phyloP scores from a whole-genome alignment of 306 rosid species.

The Glycyrrhiza uralensis region DNA sequence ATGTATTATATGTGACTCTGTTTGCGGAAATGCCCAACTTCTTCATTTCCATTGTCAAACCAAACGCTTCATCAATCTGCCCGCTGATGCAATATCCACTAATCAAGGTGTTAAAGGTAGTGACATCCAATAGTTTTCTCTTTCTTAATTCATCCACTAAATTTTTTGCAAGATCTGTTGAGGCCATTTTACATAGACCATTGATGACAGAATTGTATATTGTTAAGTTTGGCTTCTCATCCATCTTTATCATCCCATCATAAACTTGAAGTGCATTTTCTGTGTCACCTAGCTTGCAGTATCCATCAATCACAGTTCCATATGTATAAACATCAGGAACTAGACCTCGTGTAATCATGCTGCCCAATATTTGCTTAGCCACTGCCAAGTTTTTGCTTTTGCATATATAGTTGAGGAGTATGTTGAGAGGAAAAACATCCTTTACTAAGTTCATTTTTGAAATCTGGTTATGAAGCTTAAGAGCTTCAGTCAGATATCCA shows the following conservation, averaged over 20 bases:
- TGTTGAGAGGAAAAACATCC: conserved; percentile 47
- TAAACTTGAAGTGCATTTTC: conserved; percentile 41
- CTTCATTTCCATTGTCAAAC: conserved; percentile 37
- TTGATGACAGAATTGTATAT: conserved; percentile 47
- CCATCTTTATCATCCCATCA: conserved; percentile 38
- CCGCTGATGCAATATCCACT: conserved; percentile 40
- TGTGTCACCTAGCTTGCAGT: conserved; percentile 41
- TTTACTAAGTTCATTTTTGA: conserved; percentile 23
- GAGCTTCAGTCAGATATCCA: conserved; percentile 45
- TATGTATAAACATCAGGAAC: conserved; percentile 49
- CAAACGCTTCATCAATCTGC: conserved; percentile 36
- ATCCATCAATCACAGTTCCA: conserved; percentile 47
- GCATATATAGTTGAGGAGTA: conserved; percentile 46
- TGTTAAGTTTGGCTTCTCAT: conserved; percentile 40
- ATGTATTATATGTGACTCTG: conserved; percentile 46
- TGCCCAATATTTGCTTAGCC: conserved; percentile 47
- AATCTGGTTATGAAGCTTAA: conserved; percentile 36
- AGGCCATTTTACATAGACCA: conserved; percentile 44
- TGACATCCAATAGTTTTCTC: conserved; percentile 26
- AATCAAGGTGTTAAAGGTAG: conserved; percentile 52
- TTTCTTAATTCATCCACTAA: conserved; percentile 32
- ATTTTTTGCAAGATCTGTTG: conserved; percentile 30
- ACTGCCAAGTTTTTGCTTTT: conserved; percentile 26
- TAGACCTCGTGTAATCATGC: conserved; percentile 45
- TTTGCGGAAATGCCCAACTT: conserved; percentile 38